Evolutionary conservation across 305 asterid species (phyloP).

Genomic region (Solanum hybrid): DNA sequence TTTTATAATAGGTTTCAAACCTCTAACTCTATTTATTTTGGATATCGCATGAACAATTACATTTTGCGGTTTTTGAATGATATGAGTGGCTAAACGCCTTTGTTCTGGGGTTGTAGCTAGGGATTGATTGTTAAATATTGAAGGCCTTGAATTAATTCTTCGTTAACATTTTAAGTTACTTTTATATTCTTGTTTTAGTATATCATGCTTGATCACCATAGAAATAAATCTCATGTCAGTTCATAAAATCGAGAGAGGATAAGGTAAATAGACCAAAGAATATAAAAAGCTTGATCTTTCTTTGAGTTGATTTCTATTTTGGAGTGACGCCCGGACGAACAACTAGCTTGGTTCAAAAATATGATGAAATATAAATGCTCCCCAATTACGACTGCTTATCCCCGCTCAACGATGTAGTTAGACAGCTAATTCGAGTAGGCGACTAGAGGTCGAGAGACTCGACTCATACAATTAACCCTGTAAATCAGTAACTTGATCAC

Average conservation of each 20-base stretch:
- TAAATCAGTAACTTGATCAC: too few species aligned
- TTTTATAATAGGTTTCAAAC: too few species aligned
- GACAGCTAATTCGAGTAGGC: background rate
- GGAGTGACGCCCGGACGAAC: background rate
- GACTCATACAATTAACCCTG: too few species aligned
- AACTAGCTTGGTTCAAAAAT: background rate
- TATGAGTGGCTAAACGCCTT: background rate
- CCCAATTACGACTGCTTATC: background rate
- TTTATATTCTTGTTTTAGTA: background rate
- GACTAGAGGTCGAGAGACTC: background rate
- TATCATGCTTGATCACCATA: background rate
- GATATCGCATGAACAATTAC: background rate
- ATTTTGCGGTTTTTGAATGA: too few species aligned
- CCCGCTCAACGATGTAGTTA: background rate
- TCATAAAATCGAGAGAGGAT: background rate
- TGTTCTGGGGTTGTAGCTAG: background rate
- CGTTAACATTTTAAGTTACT: too few species aligned
- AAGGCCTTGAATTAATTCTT: background rate
- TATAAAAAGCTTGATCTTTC: background rate
- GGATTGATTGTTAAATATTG: background rate
- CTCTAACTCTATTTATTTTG: background rate
- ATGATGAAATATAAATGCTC: background rate
- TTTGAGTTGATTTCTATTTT: background rate
- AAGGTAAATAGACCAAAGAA: background rate
- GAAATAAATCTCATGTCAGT: background rate